These are phyloP conservation scores for Prillingera fragicola DNA, from an alignment of 1,284 basidiomycete genomes.

Conservation along the genomic window DNA sequence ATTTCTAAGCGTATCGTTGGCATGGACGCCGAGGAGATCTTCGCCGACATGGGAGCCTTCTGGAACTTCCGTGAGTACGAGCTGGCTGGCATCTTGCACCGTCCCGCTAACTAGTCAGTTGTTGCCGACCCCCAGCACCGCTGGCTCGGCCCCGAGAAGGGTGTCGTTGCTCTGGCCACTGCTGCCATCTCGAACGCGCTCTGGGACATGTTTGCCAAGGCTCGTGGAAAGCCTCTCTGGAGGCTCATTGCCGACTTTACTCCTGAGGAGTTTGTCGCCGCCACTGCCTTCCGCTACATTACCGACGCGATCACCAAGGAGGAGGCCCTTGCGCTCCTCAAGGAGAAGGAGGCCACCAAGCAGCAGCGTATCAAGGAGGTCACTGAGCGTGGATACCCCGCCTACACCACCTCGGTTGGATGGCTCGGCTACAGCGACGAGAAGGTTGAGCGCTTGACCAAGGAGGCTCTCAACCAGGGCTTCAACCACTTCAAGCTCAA, in stretches of 20 bases:
- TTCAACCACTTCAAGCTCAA: slow-evolving; percentile 99
- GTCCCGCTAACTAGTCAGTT: slow-evolving; percentile 45
- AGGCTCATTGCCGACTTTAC: slow-evolving; percentile 55
- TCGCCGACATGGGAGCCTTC: slow-evolving; percentile 72
- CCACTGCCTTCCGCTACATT: slow-evolving; percentile 85
- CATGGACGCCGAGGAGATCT: slow-evolving; percentile 75
- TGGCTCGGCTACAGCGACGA: slow-evolving; percentile 91
- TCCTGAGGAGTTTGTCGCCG: slow-evolving; percentile 74
- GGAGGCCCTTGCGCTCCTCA: slow-evolving; percentile 79
- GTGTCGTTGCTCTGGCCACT: slow-evolving; percentile 54
- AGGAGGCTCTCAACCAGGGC: slow-evolving; percentile 73
- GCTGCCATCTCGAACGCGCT: slow-evolving; percentile 54
- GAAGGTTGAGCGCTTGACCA: slow-evolving; percentile 79
- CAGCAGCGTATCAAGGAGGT: slow-evolving; percentile 69
- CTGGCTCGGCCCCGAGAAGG: slow-evolving; percentile 60
- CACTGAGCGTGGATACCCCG: slow-evolving; percentile 67
- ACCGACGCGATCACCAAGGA: slow-evolving; percentile 86
- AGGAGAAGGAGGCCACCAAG: slow-evolving; percentile 69
- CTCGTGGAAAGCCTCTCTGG: slow-evolving; percentile 54
- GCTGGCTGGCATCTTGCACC: neutral
- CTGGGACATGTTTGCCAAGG: slow-evolving; percentile 53
- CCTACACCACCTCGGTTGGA: slow-evolving; percentile 89
- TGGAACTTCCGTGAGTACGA: slow-evolving; percentile 44
- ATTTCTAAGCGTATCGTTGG: slow-evolving; percentile 75
- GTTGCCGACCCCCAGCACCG: slow-evolving; percentile 80